These are phyloP conservation scores for Neurospora sp. DNA, from an alignment of 495 filamentous ascomycete species.

Conservation along the genomic window DNA sequence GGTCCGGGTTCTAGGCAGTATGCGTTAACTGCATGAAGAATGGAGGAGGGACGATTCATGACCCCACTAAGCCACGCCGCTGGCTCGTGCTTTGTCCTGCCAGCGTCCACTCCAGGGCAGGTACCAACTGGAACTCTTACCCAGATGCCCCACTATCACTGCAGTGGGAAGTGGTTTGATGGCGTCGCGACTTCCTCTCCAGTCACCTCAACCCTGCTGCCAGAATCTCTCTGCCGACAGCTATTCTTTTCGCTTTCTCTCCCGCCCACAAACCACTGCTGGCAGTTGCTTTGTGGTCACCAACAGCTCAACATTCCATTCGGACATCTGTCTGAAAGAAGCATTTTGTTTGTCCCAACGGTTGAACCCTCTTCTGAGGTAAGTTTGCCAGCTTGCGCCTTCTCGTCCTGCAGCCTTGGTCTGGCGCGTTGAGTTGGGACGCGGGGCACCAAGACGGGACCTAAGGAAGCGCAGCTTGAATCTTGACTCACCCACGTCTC, in stretches of 20 bases:
- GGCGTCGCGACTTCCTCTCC: background rate
- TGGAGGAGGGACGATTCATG: background rate
- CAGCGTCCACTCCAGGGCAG: background rate
- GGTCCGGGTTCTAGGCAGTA: background rate
- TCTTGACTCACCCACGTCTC: background rate
- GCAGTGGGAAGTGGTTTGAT: background rate
- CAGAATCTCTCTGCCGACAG: background rate
- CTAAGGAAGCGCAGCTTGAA: background rate
- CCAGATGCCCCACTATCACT: background rate
- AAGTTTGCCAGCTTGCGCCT: background rate
- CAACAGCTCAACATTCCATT: background rate
- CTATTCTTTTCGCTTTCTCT: background rate
- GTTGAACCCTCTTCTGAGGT: background rate
- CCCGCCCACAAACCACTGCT: background rate
- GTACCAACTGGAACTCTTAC: background rate
- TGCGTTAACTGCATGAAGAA: background rate
- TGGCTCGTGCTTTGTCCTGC: background rate
- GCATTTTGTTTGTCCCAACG: background rate
- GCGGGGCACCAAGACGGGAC: background rate
- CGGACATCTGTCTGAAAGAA: background rate
- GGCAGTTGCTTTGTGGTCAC: background rate
- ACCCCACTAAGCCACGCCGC: background rate
- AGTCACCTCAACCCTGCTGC: background rate
- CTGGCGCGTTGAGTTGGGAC: background rate
- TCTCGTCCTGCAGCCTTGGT: background rate